phyloP scores from a whole-genome alignment of 768 basidiomycete genomes.

The Tulasnella sp. region DNA sequence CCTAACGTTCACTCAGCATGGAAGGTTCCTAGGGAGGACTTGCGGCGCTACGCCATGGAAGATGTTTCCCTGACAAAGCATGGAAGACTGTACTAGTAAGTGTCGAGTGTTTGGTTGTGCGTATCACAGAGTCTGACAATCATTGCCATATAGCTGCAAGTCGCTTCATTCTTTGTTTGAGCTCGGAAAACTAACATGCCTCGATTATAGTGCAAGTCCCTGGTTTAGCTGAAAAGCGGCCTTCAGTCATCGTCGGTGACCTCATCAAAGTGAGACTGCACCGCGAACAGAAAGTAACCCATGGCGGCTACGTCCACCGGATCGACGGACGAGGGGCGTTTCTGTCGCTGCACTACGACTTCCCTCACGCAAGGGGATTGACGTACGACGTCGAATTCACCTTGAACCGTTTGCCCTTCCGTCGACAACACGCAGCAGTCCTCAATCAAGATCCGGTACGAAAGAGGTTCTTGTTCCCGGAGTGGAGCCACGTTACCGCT shows the following conservation, averaged over 20 bases:
- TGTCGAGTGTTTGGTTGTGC: too few species aligned
- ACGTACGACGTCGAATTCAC: neutral
- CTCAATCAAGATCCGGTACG: too few species aligned
- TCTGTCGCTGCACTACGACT: neutral
- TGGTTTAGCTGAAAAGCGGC: constrained; percentile 28
- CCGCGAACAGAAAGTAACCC: too few species aligned
- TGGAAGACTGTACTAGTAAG: neutral
- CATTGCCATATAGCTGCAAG: too few species aligned
- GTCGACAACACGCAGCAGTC: neutral
- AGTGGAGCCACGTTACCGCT: neutral
- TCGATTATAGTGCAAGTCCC: too few species aligned
- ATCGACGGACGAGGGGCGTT: neutral
- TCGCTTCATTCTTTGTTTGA: neutral
- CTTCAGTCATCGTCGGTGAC: constrained; percentile 29
- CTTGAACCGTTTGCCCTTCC: neutral
- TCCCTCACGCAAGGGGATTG: neutral
- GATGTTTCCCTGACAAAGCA: neutral
- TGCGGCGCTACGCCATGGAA: neutral
- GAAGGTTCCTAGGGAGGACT: neutral
- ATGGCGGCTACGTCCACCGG: neutral
- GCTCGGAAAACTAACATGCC: too few species aligned
- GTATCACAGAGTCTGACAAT: too few species aligned
- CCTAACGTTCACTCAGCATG: neutral
- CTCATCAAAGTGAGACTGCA: neutral
- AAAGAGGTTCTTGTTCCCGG: neutral